Evolutionary conservation across 75 land plant species (phyloP).

Genomic region (Pinus taeda): DNA sequence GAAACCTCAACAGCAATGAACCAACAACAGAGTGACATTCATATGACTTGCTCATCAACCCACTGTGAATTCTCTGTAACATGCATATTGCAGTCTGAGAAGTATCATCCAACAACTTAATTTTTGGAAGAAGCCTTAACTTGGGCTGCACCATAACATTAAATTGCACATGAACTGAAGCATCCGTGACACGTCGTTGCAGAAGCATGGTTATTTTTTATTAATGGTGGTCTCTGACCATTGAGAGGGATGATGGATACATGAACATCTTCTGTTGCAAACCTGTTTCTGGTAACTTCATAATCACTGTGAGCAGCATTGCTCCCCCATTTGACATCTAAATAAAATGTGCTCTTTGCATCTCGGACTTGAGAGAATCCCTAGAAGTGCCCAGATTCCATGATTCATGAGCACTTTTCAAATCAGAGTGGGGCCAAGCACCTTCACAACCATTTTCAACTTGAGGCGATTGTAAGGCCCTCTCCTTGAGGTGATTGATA

Average conservation of each 20-base stretch:
- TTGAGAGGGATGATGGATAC: neutral
- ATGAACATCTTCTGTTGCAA: neutral
- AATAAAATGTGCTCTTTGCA: conserved; percentile 4
- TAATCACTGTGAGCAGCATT: neutral
- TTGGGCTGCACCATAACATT: conserved; percentile 61
- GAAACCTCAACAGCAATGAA: conserved; percentile 9
- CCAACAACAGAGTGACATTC: conserved; percentile 5
- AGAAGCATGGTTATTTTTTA: neutral
- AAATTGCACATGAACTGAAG: conserved; percentile 12
- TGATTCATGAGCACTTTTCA: neutral
- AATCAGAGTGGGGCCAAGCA: neutral
- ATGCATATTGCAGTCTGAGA: conserved; percentile 11
- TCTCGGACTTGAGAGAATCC: conserved; percentile 9
- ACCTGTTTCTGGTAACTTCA: neutral
- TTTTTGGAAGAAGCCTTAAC: conserved; percentile 77
- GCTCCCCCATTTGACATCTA: neutral
- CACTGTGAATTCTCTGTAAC: neutral
- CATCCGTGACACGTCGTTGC: neutral
- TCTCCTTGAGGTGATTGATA: conserved; percentile 4
- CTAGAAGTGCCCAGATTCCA: conserved; percentile 2
- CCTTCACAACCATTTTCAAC: neutral
- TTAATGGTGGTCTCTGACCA: neutral
- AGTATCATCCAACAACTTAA: conserved; percentile 54
- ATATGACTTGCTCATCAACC: conserved; percentile 10
- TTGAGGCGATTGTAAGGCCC: too few species aligned